A percentile compares a stretch with the other conserved stretches of the same genome.
Evolutionary conservation across 116 monocot genomes (phyloP).

Genomic region (Cymodocea nodosa): DNA sequence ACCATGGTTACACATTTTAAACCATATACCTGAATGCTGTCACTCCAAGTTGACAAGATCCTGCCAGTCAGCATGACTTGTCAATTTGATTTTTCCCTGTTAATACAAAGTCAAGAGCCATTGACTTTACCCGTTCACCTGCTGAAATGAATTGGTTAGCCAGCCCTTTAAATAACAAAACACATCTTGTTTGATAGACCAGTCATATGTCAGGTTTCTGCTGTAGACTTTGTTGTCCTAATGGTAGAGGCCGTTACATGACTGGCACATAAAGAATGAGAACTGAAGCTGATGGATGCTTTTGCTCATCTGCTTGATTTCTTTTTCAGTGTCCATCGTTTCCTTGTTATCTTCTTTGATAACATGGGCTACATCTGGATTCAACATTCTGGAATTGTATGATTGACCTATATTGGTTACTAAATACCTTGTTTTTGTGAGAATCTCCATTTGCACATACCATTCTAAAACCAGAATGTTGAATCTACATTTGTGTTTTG

Average conservation of each 20-base stretch:
- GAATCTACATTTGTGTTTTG: no score
- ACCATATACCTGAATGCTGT: neutral
- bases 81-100: neutral
- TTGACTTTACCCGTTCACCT: no score
- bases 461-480: no score
- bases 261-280: slow-evolving; percentile 12
- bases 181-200: neutral
- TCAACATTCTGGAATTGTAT: neutral
- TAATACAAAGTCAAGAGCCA: neutral
- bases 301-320: slow-evolving; percentile 7
- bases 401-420: neutral
- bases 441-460: no score
- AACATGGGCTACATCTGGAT: slow-evolving; percentile 16
- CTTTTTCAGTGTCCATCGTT: slow-evolving; percentile 17
- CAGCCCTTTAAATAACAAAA: no score
- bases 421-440: no score
- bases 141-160: no score
- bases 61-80: neutral
- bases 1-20: no score
- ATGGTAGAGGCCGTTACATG: slow-evolving; percentile 12
- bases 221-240: slow-evolving; percentile 1
- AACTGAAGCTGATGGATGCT: neutral
- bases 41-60: neutral
- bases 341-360: slow-evolving; percentile 10
- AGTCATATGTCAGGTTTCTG: slow-evolving; percentile 17